phyloP scores from a whole-genome alignment of 306 rosid species.

The Vigna mungo region DNA sequence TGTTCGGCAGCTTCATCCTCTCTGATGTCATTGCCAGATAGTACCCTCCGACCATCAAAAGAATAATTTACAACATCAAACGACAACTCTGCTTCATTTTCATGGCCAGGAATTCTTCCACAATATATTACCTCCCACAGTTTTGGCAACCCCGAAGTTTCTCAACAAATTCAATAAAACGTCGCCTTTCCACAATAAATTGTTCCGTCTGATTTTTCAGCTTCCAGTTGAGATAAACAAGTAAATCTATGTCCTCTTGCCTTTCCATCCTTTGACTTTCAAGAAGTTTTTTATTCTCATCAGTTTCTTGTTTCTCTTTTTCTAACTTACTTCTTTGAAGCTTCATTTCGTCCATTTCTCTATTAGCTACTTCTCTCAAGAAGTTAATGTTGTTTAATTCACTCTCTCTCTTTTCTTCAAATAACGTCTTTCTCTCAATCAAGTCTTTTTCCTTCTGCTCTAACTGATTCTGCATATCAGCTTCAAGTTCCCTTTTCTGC shows the following conservation, averaged over 20 bases:
- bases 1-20: conserved; percentile 62
- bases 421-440: conserved; percentile 65
- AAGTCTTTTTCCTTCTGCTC: conserved; percentile 82
- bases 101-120: conserved; percentile 51
- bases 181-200: conserved; percentile 76
- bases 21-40: conserved; percentile 64
- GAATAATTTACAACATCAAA: conserved; percentile 79
- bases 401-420: conserved; percentile 79
- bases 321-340: conserved; percentile 75
- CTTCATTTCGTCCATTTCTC: conserved; percentile 91
- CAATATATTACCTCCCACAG: no score
- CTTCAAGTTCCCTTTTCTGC: conserved; percentile 76
- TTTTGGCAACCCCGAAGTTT: conserved; percentile 70
- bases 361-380: conserved; percentile 80
- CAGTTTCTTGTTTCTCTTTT: conserved; percentile 76
- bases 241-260: conserved; percentile 83
- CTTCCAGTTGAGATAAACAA: conserved; percentile 75
- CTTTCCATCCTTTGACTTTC: conserved; percentile 83
- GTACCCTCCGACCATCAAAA: conserved; percentile 59
- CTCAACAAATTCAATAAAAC: conserved; percentile 72
- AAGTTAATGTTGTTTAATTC: conserved; percentile 72
- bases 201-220: conserved; percentile 78
- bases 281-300: conserved; percentile 70
- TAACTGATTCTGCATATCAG: conserved; percentile 77
- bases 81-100: conserved; percentile 75